phyloP scores from a whole-genome alignment of 1,284 basidiomycete genomes.

The Chondrostereum purpureum region DNA sequence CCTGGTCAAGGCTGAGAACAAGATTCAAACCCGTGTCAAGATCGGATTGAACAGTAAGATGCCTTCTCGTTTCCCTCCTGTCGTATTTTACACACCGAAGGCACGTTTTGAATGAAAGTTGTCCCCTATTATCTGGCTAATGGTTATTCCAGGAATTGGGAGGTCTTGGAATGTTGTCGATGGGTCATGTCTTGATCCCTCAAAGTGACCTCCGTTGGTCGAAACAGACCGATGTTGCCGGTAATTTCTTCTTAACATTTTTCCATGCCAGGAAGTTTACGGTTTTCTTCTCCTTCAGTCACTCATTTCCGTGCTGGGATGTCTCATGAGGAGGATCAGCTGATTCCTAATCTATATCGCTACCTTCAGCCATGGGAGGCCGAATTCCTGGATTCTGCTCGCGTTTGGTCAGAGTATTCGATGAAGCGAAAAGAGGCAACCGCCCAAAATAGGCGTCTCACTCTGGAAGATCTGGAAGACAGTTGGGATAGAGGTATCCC shows the following conservation, averaged over 20 bases:
- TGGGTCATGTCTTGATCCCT: conserved; percentile 98
- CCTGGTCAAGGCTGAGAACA: conserved; percentile 96
- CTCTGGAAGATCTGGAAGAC: conserved; percentile 95
- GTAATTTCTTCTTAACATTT: conserved; percentile 27
- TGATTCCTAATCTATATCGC: conserved; percentile 96
- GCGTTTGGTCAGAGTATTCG: conserved; percentile 99
- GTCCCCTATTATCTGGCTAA: neutral
- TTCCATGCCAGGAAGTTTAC: conserved; percentile 14
- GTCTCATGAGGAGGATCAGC: conserved; percentile 90
- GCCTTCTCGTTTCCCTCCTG: conserved; percentile 97
- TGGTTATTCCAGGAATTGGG: conserved; percentile 68
- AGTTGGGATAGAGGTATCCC: conserved; percentile 99
- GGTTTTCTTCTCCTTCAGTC: conserved; percentile 39
- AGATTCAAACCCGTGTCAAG: conserved; percentile 99
- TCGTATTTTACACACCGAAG: conserved; percentile 95
- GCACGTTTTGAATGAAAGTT: conserved; percentile 23
- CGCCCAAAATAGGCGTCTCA: conserved; percentile 93
- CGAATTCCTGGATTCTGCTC: conserved; percentile 96
- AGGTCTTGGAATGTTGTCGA: conserved; percentile 98
- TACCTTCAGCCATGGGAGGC: conserved; percentile 99
- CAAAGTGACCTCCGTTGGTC: conserved; percentile 97
- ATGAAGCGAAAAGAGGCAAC: conserved; percentile 99
- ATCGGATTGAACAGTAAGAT: conserved; percentile 98
- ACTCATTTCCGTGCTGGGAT: conserved; percentile 98
- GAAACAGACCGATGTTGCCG: conserved; percentile 95